Evolutionary conservation across 1,284 basidiomycete genomes (phyloP).

Genomic region (Moniliophthora roreri): DNA sequence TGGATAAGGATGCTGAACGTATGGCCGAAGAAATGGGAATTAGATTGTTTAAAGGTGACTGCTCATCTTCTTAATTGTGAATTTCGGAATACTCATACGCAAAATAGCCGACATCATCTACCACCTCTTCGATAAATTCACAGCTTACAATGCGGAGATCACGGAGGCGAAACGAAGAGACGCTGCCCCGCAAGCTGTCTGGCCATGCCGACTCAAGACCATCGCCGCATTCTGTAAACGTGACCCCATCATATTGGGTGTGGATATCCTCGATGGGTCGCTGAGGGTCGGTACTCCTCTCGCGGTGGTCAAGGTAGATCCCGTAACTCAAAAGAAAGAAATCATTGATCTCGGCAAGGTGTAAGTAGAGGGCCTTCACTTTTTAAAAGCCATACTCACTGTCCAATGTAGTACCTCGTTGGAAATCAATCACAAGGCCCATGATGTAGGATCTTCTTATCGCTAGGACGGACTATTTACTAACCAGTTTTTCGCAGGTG

Average conservation of each 20-base stretch:
- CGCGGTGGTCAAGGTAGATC: conserved; percentile 90
- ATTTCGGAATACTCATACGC: not conserved
- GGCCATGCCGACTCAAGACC: conserved; percentile 94
- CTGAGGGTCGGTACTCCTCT: conserved; percentile 95
- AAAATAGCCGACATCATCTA: conserved; percentile 93
- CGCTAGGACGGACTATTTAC: conserved; percentile 22
- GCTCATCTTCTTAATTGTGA: not conserved
- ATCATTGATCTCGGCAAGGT: conserved; percentile 94
- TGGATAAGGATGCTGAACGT: conserved; percentile 90
- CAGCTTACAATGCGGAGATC: conserved; percentile 93
- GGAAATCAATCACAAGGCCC: conserved; percentile 90
- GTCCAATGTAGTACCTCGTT: conserved; percentile 71
- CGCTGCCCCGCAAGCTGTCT: conserved; percentile 93
- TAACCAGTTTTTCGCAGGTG: conserved; percentile 49
- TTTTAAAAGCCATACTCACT: conserved; percentile 7
- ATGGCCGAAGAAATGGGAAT: conserved; percentile 94
- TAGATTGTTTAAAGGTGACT: conserved; percentile 91
- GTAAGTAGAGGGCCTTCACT: conserved; percentile 46
- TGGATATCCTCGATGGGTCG: conserved; percentile 94
- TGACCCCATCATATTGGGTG: conserved; percentile 96
- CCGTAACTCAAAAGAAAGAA: conserved; percentile 86
- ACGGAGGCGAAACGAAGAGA: conserved; percentile 91
- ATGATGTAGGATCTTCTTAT: conserved; percentile 52
- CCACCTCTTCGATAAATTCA: conserved; percentile 97
- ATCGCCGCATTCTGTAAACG: conserved; percentile 95